Evolutionary conservation across 2,329 filamentous ascomycete species (phyloP).

Genomic region (Furcasterigmium sp.): DNA sequence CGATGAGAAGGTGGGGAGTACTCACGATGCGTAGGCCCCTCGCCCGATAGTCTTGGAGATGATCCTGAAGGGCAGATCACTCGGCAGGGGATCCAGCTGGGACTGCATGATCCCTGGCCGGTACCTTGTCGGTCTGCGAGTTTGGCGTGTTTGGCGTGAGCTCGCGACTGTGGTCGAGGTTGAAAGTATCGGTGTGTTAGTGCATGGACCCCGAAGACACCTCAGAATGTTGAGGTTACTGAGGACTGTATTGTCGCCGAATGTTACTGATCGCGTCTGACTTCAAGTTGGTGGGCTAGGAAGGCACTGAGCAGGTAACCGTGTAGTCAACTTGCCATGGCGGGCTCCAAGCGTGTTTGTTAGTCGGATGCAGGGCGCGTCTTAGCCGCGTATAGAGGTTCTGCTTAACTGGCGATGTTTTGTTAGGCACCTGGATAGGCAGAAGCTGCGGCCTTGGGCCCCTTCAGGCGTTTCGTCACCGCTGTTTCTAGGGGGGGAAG

Average conservation of each 20-base stretch:
- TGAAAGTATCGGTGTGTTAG: background rate
- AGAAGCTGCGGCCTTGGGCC: background rate
- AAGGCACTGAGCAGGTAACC: background rate
- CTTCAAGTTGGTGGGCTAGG: too few species aligned
- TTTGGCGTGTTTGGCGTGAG: too few species aligned
- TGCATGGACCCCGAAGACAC: background rate
- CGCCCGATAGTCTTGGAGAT: conserved; percentile 95
- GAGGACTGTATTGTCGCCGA: too few species aligned
- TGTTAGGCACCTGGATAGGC: background rate
- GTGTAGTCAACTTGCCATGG: conserved; percentile 6
- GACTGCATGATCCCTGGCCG: too few species aligned
- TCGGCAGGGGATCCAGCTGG: conserved; percentile 81
- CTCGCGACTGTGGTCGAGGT: too few species aligned
- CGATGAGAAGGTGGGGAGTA: conserved; percentile 12
- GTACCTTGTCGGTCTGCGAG: too few species aligned
- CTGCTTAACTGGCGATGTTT: background rate
- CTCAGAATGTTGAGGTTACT: background rate
- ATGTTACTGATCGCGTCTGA: too few species aligned
- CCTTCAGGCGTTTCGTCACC: background rate
- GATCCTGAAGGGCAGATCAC: conserved; percentile 84
- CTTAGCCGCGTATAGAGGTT: conserved; percentile 13
- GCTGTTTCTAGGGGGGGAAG: conserved; percentile 4
- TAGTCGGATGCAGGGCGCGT: conserved; percentile 5
- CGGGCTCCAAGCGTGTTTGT: conserved; percentile 2
- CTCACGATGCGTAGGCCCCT: conserved; percentile 93